These are phyloP conservation scores for Gossypium schwendimanii DNA, from an alignment of 441 rosid species.

Conservation along the genomic window DNA sequence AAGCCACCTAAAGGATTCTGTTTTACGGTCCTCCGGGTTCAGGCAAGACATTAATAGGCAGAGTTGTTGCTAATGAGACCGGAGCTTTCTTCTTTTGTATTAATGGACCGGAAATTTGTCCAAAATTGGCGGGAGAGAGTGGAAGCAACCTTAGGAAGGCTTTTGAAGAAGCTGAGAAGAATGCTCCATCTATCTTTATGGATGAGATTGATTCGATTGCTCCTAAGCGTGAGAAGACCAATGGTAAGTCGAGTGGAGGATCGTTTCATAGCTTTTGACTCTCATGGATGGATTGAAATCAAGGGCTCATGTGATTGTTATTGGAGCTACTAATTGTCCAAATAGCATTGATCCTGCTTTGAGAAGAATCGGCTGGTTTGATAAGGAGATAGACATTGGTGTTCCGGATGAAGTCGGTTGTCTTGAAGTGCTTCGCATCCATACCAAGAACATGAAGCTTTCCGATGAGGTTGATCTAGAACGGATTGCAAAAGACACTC, in stretches of 20 bases:
- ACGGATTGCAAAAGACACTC: slow-evolving; percentile 51
- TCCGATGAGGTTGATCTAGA: slow-evolving; percentile 62
- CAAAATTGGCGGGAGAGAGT: slow-evolving; percentile 58
- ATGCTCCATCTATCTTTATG: slow-evolving; percentile 55
- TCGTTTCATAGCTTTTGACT: slow-evolving; percentile 56
- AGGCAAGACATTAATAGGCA: slow-evolving; percentile 57
- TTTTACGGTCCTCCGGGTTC: slow-evolving; percentile 66
- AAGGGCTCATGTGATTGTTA: slow-evolving; percentile 55
- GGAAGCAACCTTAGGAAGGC: slow-evolving; percentile 66
- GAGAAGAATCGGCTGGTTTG: slow-evolving; percentile 58
- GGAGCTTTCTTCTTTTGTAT: slow-evolving; percentile 66
- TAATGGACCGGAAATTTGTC: slow-evolving; percentile 64
- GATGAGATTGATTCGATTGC: slow-evolving; percentile 65
- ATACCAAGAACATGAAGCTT: slow-evolving; percentile 64
- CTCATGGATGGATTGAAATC: slow-evolving; percentile 63
- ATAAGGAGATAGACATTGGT: slow-evolving; percentile 60
- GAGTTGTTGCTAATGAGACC: slow-evolving; percentile 60
- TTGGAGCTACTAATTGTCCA: slow-evolving; percentile 60
- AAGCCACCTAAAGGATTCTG: slow-evolving; percentile 64
- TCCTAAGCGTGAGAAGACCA: slow-evolving; percentile 57
- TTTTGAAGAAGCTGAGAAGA: slow-evolving; percentile 63
- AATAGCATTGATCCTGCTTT: slow-evolving; percentile 61
- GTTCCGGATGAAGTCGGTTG: slow-evolving; percentile 65
- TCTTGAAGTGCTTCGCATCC: slow-evolving; percentile 60
- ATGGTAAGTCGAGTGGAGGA: slow-evolving; percentile 65